Evolutionary conservation across 1,139 yeast species (phyloP).

Genomic region (Groenewaldozyma sp.): DNA sequence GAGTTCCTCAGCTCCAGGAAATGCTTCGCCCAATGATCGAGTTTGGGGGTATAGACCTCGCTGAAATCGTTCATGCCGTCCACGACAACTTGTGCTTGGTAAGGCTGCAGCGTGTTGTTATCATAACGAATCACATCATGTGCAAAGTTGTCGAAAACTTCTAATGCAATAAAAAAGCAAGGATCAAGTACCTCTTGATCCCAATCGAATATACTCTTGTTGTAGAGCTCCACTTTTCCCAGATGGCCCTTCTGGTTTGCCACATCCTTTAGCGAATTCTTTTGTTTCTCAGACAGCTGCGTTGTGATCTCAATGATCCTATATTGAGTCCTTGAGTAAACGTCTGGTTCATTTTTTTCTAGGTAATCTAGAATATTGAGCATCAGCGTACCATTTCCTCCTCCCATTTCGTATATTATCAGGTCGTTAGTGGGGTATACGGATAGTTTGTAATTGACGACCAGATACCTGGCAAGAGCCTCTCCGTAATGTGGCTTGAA

Average conservation of each 20-base stretch:
- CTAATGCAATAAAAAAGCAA: conserved; percentile 72
- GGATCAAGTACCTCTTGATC: conserved; percentile 52
- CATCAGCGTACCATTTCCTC: conserved; percentile 87
- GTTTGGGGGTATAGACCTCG: conserved; percentile 61
- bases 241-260: conserved; percentile 35
- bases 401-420: conserved; percentile 79
- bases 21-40: conserved; percentile 52
- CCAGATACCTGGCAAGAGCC: conserved; percentile 65
- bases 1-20: conserved; percentile 48
- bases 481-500: conserved; percentile 77
- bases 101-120: conserved; percentile 54
- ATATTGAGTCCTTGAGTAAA: conserved; percentile 58
- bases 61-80: conserved; percentile 70
- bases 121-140: conserved; percentile 80
- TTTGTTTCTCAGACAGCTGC: conserved; percentile 58
- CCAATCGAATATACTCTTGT: conserved; percentile 75
- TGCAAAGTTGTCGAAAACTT: conserved; percentile 77
- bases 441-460: conserved; percentile 59
- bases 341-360: conserved; percentile 56
- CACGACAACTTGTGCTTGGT: conserved; percentile 69
- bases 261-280: conserved; percentile 22
- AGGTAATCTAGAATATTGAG: conserved; percentile 63
- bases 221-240: conserved; percentile 54
- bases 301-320: conserved; percentile 70
- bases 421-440: conserved; percentile 59